Conservation (phyloP, 805 yeast species). For the Teunomyces funiuensis region DNA sequence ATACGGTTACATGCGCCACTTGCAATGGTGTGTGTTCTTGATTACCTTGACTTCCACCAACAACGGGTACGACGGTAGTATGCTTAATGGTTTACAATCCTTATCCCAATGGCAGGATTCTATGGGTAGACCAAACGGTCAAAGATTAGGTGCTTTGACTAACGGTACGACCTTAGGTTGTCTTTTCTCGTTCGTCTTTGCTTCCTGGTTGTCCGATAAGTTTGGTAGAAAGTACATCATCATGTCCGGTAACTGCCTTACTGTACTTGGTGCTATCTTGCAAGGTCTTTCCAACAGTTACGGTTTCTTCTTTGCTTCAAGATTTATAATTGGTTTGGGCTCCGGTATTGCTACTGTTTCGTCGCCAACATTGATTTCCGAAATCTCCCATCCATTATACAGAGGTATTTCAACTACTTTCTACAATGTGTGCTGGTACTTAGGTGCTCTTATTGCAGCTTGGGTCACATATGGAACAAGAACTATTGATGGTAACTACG, state of each 20-base stretch:
- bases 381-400: slow-evolving; percentile 47
- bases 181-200: slow-evolving; percentile 27
- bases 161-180: slow-evolving; percentile 36
- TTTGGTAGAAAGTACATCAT: slow-evolving; percentile 40
- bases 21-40: slow-evolving; percentile 39
- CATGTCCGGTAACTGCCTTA: slow-evolving; percentile 23
- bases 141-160: slow-evolving; percentile 21
- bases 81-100: slow-evolving; percentile 52
- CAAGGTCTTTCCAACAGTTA: slow-evolving; percentile 38
- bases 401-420: slow-evolving; percentile 30
- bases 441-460: slow-evolving; percentile 55
- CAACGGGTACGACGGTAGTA: slow-evolving; percentile 27
- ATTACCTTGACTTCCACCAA: slow-evolving; percentile 48
- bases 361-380: slow-evolving; percentile 51
- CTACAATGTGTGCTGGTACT: slow-evolving; percentile 52
- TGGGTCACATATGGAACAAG: slow-evolving; percentile 52
- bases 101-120: slow-evolving; percentile 40
- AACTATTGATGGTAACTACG: slow-evolving; percentile 28
- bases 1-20: slow-evolving; percentile 36
- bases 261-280: slow-evolving; percentile 35
- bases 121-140: slow-evolving; percentile 27
- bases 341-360: slow-evolving; percentile 40
- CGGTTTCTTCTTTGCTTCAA: slow-evolving; percentile 40
- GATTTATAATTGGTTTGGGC: slow-evolving; percentile 53
- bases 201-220: slow-evolving; percentile 33